A percentile compares a stretch with the other conserved stretches of the same genome.
These are phyloP conservation scores for Ceriops decandra DNA, from an alignment of 345 rosid genomes.

Conservation along the genomic window DNA sequence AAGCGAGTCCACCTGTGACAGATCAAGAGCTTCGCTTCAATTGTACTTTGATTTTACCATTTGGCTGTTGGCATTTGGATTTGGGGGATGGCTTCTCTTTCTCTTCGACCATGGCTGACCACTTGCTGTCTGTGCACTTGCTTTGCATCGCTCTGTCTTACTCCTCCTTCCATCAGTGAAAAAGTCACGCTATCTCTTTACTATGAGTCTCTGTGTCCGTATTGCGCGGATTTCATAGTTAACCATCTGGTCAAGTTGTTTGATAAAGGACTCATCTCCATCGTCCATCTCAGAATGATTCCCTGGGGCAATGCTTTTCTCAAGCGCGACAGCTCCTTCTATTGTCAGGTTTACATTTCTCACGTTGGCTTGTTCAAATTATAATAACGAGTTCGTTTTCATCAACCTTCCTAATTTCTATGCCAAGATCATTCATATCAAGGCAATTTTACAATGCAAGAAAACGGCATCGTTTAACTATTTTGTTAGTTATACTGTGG, in stretches of 20 bases:
- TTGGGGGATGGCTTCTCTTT: slow-evolving; percentile 6
- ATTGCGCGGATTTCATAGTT: slow-evolving; percentile 68
- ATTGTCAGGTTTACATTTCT: slow-evolving; percentile 60
- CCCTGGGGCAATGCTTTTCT: slow-evolving; percentile 81
- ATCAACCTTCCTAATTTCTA: not conserved
- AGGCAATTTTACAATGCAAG: no score
- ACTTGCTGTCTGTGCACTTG: slow-evolving; percentile 10
- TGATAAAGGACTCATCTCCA: slow-evolving; percentile 46
- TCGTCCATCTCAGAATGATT: slow-evolving; percentile 60
- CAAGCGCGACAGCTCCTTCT: slow-evolving; percentile 36
- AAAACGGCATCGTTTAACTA: no score
- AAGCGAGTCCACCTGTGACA: no score
- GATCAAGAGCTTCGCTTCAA: no score
- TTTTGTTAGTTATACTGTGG: no score
- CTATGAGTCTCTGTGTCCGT: slow-evolving; percentile 75
- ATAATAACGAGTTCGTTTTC: not conserved
- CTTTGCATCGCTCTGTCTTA: not conserved
- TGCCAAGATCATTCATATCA: no score
- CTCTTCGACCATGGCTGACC: not conserved
- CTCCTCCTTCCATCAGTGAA: slow-evolving; percentile 13
- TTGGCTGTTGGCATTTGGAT: not conserved
- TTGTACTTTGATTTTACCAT: not conserved
- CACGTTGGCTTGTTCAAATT: not conserved
- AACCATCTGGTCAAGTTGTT: slow-evolving; percentile 62
- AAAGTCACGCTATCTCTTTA: slow-evolving; percentile 60